phyloP scores from a whole-genome alignment of 805 yeast genomes.

The Alloascoidea hylecoeti region DNA sequence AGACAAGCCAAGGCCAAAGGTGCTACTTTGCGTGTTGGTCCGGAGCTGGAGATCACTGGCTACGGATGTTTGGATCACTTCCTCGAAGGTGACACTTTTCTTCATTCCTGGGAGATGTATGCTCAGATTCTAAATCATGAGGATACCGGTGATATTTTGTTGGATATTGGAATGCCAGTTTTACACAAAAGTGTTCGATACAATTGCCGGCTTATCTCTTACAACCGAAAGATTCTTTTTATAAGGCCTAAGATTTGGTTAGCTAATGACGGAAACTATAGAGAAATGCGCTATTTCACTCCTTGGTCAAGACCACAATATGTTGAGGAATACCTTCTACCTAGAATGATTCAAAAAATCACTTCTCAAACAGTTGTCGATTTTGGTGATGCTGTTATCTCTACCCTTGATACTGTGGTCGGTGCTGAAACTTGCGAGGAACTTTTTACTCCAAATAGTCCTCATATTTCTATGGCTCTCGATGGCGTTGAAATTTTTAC shows the following conservation, averaged over 20 bases:
- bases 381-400: conserved; percentile 85
- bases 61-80: conserved; percentile 94
- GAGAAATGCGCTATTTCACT: conserved; percentile 94
- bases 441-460: conserved; percentile 89
- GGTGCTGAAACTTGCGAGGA: conserved; percentile 99
- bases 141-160: conserved; percentile 61
- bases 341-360: conserved; percentile 47
- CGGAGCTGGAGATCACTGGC: conserved; percentile 90
- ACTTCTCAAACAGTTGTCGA: conserved; percentile 57
- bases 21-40: conserved; percentile 86
- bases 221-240: conserved; percentile 63
- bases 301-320: conserved; percentile 81
- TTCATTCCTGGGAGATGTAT: conserved; percentile 93
- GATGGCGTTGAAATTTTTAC: conserved; percentile 98
- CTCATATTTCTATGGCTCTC: conserved; percentile 80
- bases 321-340: conserved; percentile 62
- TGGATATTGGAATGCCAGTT: conserved; percentile 94
- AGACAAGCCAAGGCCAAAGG: conserved; percentile 57
- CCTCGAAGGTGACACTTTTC: conserved; percentile 73
- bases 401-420: conserved; percentile 72
- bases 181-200: conserved; percentile 78
- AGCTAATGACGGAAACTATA: conserved; percentile 95
- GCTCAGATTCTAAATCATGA: conserved; percentile 54
- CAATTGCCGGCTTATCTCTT: conserved; percentile 80
- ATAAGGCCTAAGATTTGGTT: conserved; percentile 88